A percentile compares a stretch with the other conserved stretches of the same genome.
phyloP scores from a whole-genome alignment of 1,139 yeast species.

The Debaryomycetaceae sp. region DNA sequence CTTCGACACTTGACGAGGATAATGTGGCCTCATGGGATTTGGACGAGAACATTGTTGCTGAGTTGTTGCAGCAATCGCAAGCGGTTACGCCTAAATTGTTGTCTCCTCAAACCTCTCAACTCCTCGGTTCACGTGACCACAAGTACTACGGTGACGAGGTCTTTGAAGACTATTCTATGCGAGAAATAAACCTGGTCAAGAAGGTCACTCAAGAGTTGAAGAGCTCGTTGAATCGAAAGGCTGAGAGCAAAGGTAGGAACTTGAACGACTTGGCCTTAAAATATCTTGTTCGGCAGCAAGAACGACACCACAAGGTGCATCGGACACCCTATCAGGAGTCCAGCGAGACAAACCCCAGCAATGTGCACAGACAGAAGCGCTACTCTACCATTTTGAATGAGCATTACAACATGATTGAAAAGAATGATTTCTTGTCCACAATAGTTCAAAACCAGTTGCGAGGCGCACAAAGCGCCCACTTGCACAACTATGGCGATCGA shows the following conservation, averaged over 20 bases:
- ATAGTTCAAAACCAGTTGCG: constrained; percentile 8
- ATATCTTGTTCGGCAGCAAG: constrained; percentile 10
- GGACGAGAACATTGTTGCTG: constrained; percentile 26
- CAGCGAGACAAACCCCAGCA: constrained; percentile 2
- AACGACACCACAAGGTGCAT: constrained; percentile 20
- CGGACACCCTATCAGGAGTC: constrained; percentile 1
- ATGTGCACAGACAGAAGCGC: constrained; percentile 4
- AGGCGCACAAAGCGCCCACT: constrained; percentile 5
- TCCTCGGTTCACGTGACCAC: neutral
- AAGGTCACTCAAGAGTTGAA: constrained; percentile 7
- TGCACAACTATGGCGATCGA: neutral
- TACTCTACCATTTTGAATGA: constrained; percentile 7
- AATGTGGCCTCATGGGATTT: constrained; percentile 45
- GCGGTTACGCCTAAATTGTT: neutral
- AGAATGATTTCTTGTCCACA: constrained; percentile 4
- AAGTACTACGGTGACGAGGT: constrained; percentile 8
- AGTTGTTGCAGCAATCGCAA: constrained; percentile 9
- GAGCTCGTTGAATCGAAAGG: constrained; percentile 8
- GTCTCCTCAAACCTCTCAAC: neutral
- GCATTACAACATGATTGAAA: constrained; percentile 1
- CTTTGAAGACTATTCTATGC: constrained; percentile 6
- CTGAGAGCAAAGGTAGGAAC: constrained; percentile 3
- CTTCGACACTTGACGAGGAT: constrained; percentile 25
- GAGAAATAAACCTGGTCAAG: constrained; percentile 5
- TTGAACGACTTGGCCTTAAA: constrained; percentile 6